Conservation (phyloP, 495 filamentous ascomycete species). For the Melanomma pulvis-pyrius region DNA sequence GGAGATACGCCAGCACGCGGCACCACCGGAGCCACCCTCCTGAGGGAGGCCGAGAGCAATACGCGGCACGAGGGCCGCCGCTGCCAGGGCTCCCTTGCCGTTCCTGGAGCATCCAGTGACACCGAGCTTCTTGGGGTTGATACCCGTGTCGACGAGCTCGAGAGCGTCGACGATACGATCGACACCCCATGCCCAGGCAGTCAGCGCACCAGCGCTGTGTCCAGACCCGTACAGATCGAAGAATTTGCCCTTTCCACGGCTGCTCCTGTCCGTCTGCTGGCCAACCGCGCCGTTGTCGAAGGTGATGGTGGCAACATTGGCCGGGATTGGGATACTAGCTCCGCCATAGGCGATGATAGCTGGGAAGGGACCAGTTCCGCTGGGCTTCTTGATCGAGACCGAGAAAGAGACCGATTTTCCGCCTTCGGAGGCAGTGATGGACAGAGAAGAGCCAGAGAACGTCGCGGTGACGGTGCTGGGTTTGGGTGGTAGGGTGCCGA, state of each 20-base stretch:
- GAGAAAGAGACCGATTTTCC: conserved; percentile 35
- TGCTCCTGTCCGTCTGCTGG: conserved; percentile 28
- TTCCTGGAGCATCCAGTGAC: conserved; percentile 57
- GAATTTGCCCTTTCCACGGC: conserved; percentile 48
- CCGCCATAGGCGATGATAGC: conserved; percentile 51
- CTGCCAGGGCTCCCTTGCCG: conserved; percentile 56
- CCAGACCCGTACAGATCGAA: conserved; percentile 52
- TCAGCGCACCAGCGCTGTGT: conserved; percentile 47
- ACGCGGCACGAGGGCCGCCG: conserved; percentile 52
- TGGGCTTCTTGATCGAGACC: conserved; percentile 35
- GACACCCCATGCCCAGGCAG: conserved; percentile 56
- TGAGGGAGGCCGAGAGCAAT: conserved; percentile 54
- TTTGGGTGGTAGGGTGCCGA: conserved; percentile 54
- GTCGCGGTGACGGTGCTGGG: conserved; percentile 46
- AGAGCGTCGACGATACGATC: conserved; percentile 53
- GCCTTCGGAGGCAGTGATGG: conserved; percentile 28
- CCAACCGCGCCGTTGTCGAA: conserved; percentile 42
- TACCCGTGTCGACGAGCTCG: conserved; percentile 46
- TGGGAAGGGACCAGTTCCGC: conserved; percentile 45
- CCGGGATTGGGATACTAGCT: conserved; percentile 47
- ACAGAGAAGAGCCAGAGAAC: conserved; percentile 15
- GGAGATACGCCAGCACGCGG: conserved; percentile 54
- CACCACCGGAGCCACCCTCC: conserved; percentile 54
- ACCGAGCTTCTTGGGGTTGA: conserved; percentile 47
- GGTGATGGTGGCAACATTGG: conserved; percentile 48